Base-by-base conservation (phyloP, 148 eudicot genomes). In the Cornus kousa region DNA sequence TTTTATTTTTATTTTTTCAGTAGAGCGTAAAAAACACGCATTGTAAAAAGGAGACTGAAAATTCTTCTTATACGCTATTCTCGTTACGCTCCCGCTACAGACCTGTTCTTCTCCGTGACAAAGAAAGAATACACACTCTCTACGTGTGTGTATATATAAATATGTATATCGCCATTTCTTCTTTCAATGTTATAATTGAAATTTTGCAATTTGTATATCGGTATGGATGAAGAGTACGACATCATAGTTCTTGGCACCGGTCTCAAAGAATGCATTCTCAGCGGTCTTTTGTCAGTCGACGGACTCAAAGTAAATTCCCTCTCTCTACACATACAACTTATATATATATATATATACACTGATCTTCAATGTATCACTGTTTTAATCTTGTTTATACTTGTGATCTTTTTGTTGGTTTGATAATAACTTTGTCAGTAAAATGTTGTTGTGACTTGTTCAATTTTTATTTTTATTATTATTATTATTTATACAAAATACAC, bases 261-360 rank as follows among this genome's bases (percentile, higher is more conserved):
- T 48, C 91, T 88, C 79, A 88, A 88, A 79, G 91, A 88, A 86
- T 88, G 91, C 79, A 88, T 88, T 32, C 84, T 88, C 71, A 88
- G 91, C 46, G 91, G 91, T 23, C 91, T 88, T 72, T 84, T 86
- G 55, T 88, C 91, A 5, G 91, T 88, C 24, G 89, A 88, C 74
- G 84, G 89, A 55, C 86, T 88, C 74, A 88, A 88, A 80, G 91
- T 88, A 83, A 37, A 0, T 43, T 5, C 20, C 32, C 35, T 71
- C 9, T 37, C 8, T 28, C 48, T 66, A 20, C 7, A 50, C 17
- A n/a, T 62, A 35, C 19, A 62, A 6, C 1, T 6, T 43, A 39
- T 39, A 39, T 7, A 39, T 9, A 43, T 9, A 43, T 9, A 43
- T 43, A 43, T 7, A 43, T 43, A 43, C 5, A 6, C 6, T 43